Evolutionary conservation across 2,329 filamentous ascomycete genomes (phyloP).

Genomic region (Fusarium cyanostomum): DNA sequence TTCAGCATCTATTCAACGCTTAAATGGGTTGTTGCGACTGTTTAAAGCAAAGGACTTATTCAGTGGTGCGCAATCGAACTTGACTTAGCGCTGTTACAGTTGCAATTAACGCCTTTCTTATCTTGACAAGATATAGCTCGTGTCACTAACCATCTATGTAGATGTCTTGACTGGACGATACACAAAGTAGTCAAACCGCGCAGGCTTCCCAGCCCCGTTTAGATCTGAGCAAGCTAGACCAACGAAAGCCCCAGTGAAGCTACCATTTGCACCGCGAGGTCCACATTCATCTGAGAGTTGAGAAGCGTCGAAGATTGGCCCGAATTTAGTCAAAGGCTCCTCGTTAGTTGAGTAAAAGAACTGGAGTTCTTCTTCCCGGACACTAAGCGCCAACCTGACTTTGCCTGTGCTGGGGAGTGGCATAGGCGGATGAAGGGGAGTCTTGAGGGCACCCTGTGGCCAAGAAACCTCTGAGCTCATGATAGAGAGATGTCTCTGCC

Average conservation of each 20-base stretch:
- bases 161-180: no score
- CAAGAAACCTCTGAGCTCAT: slow-evolving; percentile 65
- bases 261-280: slow-evolving; percentile 66
- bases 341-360: slow-evolving; percentile 64
- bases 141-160: no score
- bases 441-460: slow-evolving; percentile 59
- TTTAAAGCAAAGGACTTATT: no score
- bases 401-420: slow-evolving; percentile 63
- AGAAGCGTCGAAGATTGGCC: slow-evolving; percentile 65
- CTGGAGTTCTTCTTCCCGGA: slow-evolving; percentile 62
- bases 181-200: slow-evolving; percentile 59
- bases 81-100: no score
- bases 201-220: slow-evolving; percentile 58
- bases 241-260: slow-evolving; percentile 70
- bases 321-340: slow-evolving; percentile 57
- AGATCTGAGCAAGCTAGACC: slow-evolving; percentile 64
- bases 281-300: slow-evolving; percentile 70
- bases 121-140: no score
- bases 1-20: no score
- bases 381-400: slow-evolving; percentile 59
- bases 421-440: slow-evolving; percentile 55
- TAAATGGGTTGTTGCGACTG: no score
- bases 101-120: no score
- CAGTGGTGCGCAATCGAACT: no score
- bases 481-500: slow-evolving; percentile 65